Evolutionary conservation across 2,329 filamentous ascomycete genomes (phyloP), one percentile per base, ranked within the genome.

Genomic region (Leptographium wingfieldii): DNA sequence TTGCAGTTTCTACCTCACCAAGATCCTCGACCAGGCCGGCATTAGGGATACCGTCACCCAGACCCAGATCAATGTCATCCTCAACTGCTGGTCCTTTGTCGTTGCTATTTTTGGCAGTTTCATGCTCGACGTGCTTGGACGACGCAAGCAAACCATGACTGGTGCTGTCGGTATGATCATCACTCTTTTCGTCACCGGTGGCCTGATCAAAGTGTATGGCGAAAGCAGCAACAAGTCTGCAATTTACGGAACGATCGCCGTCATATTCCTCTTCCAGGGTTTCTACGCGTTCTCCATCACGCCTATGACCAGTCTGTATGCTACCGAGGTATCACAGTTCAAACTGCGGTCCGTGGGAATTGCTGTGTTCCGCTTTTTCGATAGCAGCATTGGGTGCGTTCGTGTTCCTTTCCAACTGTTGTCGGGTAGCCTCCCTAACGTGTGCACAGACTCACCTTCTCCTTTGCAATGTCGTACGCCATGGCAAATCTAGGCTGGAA

Each of bases 181-280:
- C 2, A 58, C 74, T 48, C 72, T 82, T 1, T 80, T 80, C 64
- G 70, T 80, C 58, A 74, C 81, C 48, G 78, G 79, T 2, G 76
- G 71, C 1, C 67, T 82, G 4, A 75, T 76, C 5, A 80, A 80
- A 62, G 63, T 67, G 22, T 73, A 70, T 31, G 66, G 66, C 12
- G 68, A 69, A 58, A 66, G 12, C 64, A 65, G 2, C 69, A 11
- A 48, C 46, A 29, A 46, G 49, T 31, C 63, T 69, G 53, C n/a
- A 0, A 63, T 67, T 25, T 77, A 78, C 60, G 75, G 72, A 6
- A 72, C 73, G 12, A 74, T 79, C 0, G 75, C 75, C 0, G 68
- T 74, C 14, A 78, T 80, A 65, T 80, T 80, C 65, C 67, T 80
- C 2, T 81, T 80, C 65, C 75, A 78, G 59, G 77, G 76, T 0